Percentiles rank a stretch among this genome's conserved stretches.
phyloP scores from a whole-genome alignment of 2,329 filamentous ascomycete species.

The Metarhizium robertsii region DNA sequence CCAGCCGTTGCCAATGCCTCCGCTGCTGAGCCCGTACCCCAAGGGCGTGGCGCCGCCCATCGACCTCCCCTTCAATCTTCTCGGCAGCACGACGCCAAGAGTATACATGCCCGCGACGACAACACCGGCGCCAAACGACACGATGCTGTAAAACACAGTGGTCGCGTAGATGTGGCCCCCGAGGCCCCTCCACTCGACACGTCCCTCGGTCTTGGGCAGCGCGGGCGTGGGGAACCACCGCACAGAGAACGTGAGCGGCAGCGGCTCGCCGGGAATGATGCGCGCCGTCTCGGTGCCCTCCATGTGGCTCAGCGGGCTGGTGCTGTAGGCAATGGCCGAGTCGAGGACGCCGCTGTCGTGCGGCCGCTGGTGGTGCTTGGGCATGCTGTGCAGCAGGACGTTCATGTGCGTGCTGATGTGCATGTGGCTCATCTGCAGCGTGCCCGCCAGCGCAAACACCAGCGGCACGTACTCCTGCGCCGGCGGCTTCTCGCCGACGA shows the following conservation, averaged over 20 bases:
- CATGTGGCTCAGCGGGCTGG: slow-evolving; percentile 58
- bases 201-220: slow-evolving; percentile 58
- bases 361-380: slow-evolving; percentile 51
- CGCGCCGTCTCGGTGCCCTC: slow-evolving; percentile 45
- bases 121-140: slow-evolving; percentile 48
- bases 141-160: slow-evolving; percentile 52
- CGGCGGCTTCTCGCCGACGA: slow-evolving; percentile 40
- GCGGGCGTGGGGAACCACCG: slow-evolving; percentile 76
- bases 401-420: slow-evolving; percentile 88
- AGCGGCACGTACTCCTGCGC: slow-evolving; percentile 66
- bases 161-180: slow-evolving; percentile 55
- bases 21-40: slow-evolving; percentile 40
- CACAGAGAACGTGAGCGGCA: slow-evolving; percentile 71
- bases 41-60: slow-evolving; percentile 49
- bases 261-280: slow-evolving; percentile 77
- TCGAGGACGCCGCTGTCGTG: slow-evolving; percentile 73
- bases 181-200: slow-evolving; percentile 56
- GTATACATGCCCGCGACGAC: slow-evolving; percentile 49
- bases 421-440: slow-evolving; percentile 78
- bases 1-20: slow-evolving; percentile 47
- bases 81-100: slow-evolving; percentile 49
- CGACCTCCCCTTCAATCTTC: slow-evolving; percentile 37
- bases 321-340: slow-evolving; percentile 78
- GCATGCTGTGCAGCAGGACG: slow-evolving; percentile 66
- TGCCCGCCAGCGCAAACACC: slow-evolving; percentile 82